Base-by-base conservation (phyloP, 2,329 filamentous ascomycete genomes). In the Ascosphaera apis region DNA sequence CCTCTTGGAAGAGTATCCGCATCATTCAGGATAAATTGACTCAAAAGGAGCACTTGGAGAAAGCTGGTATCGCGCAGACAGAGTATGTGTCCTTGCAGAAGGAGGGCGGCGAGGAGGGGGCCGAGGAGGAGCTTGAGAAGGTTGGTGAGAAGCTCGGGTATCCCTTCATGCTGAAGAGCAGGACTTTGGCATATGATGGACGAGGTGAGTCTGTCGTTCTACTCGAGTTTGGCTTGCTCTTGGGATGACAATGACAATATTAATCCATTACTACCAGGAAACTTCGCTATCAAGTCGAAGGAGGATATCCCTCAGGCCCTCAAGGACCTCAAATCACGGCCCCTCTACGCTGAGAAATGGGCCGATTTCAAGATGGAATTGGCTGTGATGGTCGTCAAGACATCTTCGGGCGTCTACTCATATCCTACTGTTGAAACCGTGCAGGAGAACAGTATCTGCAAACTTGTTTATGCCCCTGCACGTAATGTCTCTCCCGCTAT, bases 401-500 rank as follows among this genome's bases (percentile, higher is more conserved):
- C 80, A 0, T 78, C 84, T 49, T 73, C 91, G 44, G 56, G 60
- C 3, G 63, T 69, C 3, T 60, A 83, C 21, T 71, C 84, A 3
- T 95, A 88, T 51, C 84, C 88, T 0, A 77, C 76, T 0, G 84
- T 93, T 2, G 88, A 98, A 61, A 95, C 86, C 1, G 69, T 95
- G 19, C 88, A 98, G 47, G 81, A 93, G 55, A 80, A 95, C 54
- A 88, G 74, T 49, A 83, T 98, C 46, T 95, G 88, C 67, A 88
- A 91, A 46, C 74, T 84, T 43, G 81, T 86, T 2, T 93, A 84
- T 51, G 75, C 76, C 36, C 88, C 88, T 2, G 80, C 86, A 1
- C 68, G 84, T 27, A 65, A 68, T 4, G 72, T 91, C 2, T 62
- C 72, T 1, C 57, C 63, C 1, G 55, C 62, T 1, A 63, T 77